phyloP scores from a whole-genome alignment of 2,329 filamentous ascomycete species.

The Saccharata proteae region DNA sequence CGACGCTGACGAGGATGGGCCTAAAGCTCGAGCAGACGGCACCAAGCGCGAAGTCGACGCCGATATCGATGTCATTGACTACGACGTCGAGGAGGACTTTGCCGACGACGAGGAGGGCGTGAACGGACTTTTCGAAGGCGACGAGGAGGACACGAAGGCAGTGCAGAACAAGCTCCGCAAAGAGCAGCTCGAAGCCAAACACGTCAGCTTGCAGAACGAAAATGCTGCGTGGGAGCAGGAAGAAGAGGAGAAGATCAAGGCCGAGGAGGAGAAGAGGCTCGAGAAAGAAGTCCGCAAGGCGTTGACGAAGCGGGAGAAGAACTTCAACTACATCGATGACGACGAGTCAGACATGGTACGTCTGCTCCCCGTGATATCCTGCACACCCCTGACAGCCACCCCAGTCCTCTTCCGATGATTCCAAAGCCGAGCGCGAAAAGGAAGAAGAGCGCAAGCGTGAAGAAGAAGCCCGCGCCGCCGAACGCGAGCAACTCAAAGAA shows the following conservation, averaged over 20 bases:
- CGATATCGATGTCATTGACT: constrained; percentile 55
- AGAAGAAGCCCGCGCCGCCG: constrained; percentile 33
- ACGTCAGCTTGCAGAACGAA: constrained; percentile 55
- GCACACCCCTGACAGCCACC: not conserved
- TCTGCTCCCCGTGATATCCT: constrained; percentile 11
- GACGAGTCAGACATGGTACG: constrained; percentile 33
- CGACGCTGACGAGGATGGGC: constrained; percentile 24
- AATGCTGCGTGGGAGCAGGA: constrained; percentile 52
- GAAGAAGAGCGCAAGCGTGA: constrained; percentile 45
- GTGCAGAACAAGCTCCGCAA: constrained; percentile 55
- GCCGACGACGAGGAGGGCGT: constrained; percentile 67
- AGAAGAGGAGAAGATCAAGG: constrained; percentile 53
- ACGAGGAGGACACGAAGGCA: constrained; percentile 47
- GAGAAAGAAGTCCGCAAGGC: constrained; percentile 72
- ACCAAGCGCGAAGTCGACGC: constrained; percentile 35
- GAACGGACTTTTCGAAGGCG: constrained; percentile 29
- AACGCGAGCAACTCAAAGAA: constrained; percentile 32
- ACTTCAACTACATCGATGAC: constrained; percentile 65
- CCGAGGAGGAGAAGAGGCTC: constrained; percentile 54
- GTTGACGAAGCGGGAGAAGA: constrained; percentile 73
- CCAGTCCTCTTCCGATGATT: constrained; percentile 48
- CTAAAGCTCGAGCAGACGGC: constrained; percentile 26
- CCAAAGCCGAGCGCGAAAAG: constrained; percentile 51
- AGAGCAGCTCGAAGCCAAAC: constrained; percentile 75
- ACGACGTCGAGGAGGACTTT: constrained; percentile 57